Evolutionary conservation across 352 stramenopile species (phyloP), one percentile per base, ranked within the genome.

Genomic region (Thraustotheca clavata): DNA sequence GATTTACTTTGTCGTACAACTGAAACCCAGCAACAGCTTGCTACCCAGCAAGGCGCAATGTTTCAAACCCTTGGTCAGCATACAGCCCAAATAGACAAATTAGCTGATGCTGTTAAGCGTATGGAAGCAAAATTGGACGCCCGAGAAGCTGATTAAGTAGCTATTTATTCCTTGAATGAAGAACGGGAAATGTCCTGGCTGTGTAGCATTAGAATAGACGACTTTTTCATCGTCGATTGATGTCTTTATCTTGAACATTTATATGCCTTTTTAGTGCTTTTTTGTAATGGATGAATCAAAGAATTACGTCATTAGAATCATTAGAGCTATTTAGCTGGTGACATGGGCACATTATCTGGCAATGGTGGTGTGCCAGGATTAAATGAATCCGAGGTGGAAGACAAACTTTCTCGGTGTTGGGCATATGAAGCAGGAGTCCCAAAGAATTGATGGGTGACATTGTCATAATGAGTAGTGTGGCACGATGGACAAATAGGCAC

Each of bases 11-110:
- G 84, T 67, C 84, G 84, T 59, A 94, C 84, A 47, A 94, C 84
- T 55, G 84, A 94, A 70, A 94, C 84, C 31, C 84, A 94, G 76
- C 84, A 94, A 77, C 84, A 94, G 71, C 79, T 94, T 75, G 84
- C 84, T 76, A 91, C 84, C 79, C 84, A 94, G 67, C 84, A 94
- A 71, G 84, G 84, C 71, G 84, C 82, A 29, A 94, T 94, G 84
- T 94, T 94, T 71, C 84, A 94, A 72, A 91, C 82, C 84, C 73
- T 94, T 84, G 80, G 84, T 67, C 84, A 94, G 76, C 84, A 94
- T 72, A 94, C 84, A 60, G 79, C 79, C 69, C 80, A 94, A 70
- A 94, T 94, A 61, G 84, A 94, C 80, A 88, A 89, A 71, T 76
- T 94, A 65, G 78, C 84, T 65, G 83, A 69, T 22, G 84, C 84